These are phyloP conservation scores for Trichosporon sp. DNA, from an alignment of 1,284 basidiomycete species.

Conservation along the genomic window DNA sequence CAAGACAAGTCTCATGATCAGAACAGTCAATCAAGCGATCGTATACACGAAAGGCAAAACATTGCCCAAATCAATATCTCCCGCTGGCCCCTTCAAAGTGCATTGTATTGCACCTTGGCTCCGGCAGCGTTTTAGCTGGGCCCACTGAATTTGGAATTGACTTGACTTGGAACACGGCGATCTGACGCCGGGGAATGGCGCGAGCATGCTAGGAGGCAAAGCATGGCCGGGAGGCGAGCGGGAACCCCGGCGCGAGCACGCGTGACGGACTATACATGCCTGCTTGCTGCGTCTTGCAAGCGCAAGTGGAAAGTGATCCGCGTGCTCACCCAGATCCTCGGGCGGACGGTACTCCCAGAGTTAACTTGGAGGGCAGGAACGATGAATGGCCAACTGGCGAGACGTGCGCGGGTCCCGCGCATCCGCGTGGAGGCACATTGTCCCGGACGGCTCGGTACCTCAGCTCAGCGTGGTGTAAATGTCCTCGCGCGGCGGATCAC, in stretches of 20 bases:
- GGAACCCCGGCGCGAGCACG: too few relatives aligned
- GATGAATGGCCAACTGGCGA: background rate
- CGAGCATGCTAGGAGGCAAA: background rate
- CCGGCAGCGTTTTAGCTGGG: background rate
- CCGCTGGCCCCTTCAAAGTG: background rate
- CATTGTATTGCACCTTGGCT: background rate
- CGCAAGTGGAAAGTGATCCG: too few relatives aligned
- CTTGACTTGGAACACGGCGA: background rate
- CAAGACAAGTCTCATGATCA: too few relatives aligned
- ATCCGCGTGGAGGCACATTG: background rate
- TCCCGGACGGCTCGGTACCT: background rate
- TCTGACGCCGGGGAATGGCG: background rate
- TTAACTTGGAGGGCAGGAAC: background rate
- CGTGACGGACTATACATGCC: too few relatives aligned
- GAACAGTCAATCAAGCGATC: too few relatives aligned
- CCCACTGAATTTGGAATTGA: background rate
- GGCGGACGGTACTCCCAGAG: background rate
- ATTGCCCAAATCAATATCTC: background rate
- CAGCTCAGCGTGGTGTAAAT: too few relatives aligned
- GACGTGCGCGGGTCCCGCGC: background rate
- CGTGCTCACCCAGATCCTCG: too few relatives aligned
- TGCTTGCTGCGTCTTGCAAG: too few relatives aligned
- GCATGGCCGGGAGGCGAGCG: too few relatives aligned
- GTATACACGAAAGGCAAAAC: background rate
- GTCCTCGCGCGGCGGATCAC: background rate